Base-by-base conservation (phyloP, 1,284 basidiomycete species). In the Malassezia pachydermatis region DNA sequence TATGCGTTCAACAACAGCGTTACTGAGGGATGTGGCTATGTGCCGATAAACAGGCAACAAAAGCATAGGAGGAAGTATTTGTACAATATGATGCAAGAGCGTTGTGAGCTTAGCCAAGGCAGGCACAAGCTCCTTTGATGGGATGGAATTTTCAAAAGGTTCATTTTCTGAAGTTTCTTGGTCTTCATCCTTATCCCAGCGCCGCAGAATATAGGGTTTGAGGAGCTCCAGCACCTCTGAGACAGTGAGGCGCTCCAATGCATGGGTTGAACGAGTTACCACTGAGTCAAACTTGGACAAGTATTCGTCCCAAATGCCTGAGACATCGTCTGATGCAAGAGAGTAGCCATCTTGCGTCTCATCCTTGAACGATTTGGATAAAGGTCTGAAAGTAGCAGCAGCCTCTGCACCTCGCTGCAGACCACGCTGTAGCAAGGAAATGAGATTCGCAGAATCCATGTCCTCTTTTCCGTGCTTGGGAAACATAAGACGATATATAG, bases 271-370 rank as follows among this genome's bases (percentile, higher is more conserved):
- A 3, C 68, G 47, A 5, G 28, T 16, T 5, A 51, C 36, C 5
- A 70, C 47, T 14, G 54, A 52, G 19, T 29, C 35, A 38, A 63
- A 70, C 36, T 60, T 55, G 3, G 36, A 33, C 3, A 51, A 30
- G 3, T 52, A 46, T 33, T 60, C 57, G 28, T 63, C 63, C 68
- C 68, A 69, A 4, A 69, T 58, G 3, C 62, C 59, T 7, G 30
- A 30, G 8, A 11, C 20, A 23, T 23, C 16, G 0, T 3, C 20
- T 4, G 9, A 8, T 4, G 10, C 34, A 36, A 22, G 23, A 22
- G 8, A 22, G 42, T 4, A 33, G 13, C 20, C 16, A 5, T 37
- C 25, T 20, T 35, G 23, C 10, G 5, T 27, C 14, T 33, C 23
- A 16, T 22, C 24, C 16, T 10, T 17, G 11, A 28, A 10, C n/a